These are phyloP conservation scores for Leccinum subgranulosum DNA, from an alignment of 768 basidiomycete genomes.

Conservation along the genomic window DNA sequence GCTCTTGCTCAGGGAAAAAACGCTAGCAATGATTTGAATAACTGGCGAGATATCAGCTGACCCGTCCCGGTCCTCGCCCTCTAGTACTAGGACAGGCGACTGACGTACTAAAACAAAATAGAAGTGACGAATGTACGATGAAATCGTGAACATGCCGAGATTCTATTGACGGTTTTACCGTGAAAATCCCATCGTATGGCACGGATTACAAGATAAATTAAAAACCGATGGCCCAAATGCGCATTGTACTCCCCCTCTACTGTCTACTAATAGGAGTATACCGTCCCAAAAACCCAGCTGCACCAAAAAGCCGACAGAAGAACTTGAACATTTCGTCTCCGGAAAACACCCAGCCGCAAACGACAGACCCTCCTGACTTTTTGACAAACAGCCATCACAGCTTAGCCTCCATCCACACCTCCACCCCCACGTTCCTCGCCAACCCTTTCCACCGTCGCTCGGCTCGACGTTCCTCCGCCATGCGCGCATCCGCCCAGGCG, in stretches of 20 bases:
- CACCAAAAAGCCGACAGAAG: background rate
- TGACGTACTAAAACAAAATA: no score
- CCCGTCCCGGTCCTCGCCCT: no score
- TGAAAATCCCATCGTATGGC: no score
- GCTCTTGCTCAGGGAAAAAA: no score
- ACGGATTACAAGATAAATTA: no score
- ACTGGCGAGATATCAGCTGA: no score
- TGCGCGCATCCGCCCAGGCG: conserved; percentile 29
- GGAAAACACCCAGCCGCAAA: background rate
- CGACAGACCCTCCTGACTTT: background rate
- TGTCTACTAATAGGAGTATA: background rate
- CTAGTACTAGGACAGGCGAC: no score
- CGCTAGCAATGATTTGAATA: no score
- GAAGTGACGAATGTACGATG: no score
- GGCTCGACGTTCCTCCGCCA: conserved; percentile 4
- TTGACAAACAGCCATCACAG: conserved; percentile 4
- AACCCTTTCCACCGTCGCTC: conserved; percentile 10
- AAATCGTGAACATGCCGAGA: no score
- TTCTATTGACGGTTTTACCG: no score
- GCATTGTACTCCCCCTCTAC: background rate
- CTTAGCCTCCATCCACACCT: conserved; percentile 30
- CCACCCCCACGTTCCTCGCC: conserved; percentile 15
- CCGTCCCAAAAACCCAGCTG: background rate
- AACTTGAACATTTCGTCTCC: background rate
- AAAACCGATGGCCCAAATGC: no score